These are phyloP conservation scores for Rhododendron griersonianum DNA, from an alignment of 148 eudicot genomes.

Conservation along the genomic window DNA sequence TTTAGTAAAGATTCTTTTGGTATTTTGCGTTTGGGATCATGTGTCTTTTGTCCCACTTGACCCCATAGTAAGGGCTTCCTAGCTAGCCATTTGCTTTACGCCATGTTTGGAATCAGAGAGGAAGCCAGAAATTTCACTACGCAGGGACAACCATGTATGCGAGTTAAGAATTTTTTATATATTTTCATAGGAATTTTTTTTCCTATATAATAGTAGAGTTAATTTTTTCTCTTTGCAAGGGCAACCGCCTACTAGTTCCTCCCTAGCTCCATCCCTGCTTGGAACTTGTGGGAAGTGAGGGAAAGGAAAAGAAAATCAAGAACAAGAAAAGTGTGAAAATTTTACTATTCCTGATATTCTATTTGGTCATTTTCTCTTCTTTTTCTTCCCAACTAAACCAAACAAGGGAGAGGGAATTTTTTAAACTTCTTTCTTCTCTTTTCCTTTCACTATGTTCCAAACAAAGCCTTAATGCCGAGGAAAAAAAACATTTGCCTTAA, in stretches of 20 bases:
- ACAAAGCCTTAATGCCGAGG: neutral
- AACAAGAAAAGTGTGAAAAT: neutral
- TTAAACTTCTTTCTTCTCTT: neutral
- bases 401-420: neutral
- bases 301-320: too few relatives aligned
- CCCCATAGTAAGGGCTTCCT: neutral
- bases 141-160: too few relatives aligned
- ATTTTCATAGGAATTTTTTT: too few relatives aligned
- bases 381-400: neutral
- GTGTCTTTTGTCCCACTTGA: neutral
- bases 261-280: too few relatives aligned
- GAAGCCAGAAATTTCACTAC: too few relatives aligned
- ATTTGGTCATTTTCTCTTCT: neutral
- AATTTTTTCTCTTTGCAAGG: too few relatives aligned
- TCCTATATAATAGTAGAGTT: too few relatives aligned
- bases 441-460: neutral
- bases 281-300: neutral
- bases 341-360: too few relatives aligned
- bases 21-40: conserved; percentile 4
- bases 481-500: neutral
- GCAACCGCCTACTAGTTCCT: too few relatives aligned
- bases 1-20: conserved; percentile 1
- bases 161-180: too few relatives aligned
- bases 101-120: too few relatives aligned
- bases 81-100: neutral